Evolutionary conservation across 2,329 filamentous ascomycete species (phyloP).

Genomic region (Sclerotinia glacialis): DNA sequence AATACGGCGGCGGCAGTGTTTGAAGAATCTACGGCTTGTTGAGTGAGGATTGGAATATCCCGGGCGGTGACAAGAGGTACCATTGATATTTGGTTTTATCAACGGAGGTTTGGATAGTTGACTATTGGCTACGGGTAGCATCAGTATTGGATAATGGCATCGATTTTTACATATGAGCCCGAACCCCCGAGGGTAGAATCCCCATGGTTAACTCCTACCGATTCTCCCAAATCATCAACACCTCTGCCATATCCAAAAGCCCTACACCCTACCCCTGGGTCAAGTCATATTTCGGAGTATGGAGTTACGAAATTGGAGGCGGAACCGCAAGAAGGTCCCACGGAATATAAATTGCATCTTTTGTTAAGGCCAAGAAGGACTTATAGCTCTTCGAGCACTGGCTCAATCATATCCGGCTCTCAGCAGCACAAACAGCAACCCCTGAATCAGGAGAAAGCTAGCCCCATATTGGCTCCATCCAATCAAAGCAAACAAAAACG

Average conservation of each 20-base stretch:
- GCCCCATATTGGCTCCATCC: conserved; percentile 33
- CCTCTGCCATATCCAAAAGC: conserved; percentile 28
- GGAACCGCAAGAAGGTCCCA: conserved; percentile 90
- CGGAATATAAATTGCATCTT: conserved; percentile 94
- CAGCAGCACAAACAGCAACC: conserved; percentile 32
- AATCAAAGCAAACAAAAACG: conserved; percentile 76
- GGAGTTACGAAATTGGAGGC: conserved; percentile 75
- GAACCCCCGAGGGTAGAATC: conserved; percentile 85
- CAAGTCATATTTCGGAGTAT: conserved; percentile 55
- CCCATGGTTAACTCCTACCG: conserved; percentile 70
- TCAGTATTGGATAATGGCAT: conserved; percentile 62
- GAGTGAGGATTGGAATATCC: neutral
- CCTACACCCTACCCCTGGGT: conserved; percentile 30
- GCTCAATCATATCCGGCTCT: conserved; percentile 44
- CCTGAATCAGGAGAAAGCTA: conserved; percentile 25
- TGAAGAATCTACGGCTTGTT: neutral
- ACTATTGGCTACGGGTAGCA: neutral
- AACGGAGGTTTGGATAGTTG: neutral
- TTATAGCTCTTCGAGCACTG: conserved; percentile 70
- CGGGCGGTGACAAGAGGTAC: neutral
- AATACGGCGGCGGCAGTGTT: conserved; percentile 27
- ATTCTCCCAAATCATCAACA: conserved; percentile 38
- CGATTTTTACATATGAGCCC: conserved; percentile 92
- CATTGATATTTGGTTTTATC: neutral
- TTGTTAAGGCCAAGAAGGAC: conserved; percentile 74